Conservation (phyloP, 108 stramenopile genomes). For the Stephanodiscus triporus region DNA sequence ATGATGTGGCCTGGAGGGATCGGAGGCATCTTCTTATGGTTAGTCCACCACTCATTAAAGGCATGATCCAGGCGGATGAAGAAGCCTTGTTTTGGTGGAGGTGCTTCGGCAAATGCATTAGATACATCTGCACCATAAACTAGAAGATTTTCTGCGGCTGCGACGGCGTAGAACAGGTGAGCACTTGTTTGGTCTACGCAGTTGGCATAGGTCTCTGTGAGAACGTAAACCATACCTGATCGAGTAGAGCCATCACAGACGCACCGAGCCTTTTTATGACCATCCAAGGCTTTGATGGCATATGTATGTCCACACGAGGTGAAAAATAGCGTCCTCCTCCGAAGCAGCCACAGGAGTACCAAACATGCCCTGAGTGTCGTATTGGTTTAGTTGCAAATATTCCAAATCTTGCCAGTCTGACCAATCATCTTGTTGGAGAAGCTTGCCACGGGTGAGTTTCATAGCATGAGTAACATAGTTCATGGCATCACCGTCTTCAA, state of each 20-base stretch:
- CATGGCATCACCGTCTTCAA: neutral
- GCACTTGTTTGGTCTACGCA: neutral
- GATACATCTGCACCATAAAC: neutral
- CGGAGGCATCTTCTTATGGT: neutral
- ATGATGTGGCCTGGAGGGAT: neutral
- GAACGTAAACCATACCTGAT: neutral
- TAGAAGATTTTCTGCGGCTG: neutral
- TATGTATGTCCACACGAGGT: slow-evolving; percentile 3
- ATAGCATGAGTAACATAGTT: neutral
- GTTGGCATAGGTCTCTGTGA: neutral
- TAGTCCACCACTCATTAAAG: neutral
- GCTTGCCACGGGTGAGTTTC: neutral
- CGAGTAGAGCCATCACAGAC: neutral
- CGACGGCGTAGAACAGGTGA: neutral
- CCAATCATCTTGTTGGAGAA: neutral
- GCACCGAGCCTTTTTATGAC: slow-evolving; percentile 2
- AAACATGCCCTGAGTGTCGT: neutral
- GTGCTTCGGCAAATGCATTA: neutral
- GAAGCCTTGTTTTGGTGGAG: neutral
- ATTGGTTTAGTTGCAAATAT: neutral
- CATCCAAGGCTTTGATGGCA: neutral
- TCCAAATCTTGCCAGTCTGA: neutral
- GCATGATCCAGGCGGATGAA: neutral
- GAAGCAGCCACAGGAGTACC: neutral
- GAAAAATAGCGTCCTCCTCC: neutral